These are phyloP conservation scores for Coemansia sp. DNA, from an alignment of 192 early-diverging fungal genomes.

Conservation along the genomic window DNA sequence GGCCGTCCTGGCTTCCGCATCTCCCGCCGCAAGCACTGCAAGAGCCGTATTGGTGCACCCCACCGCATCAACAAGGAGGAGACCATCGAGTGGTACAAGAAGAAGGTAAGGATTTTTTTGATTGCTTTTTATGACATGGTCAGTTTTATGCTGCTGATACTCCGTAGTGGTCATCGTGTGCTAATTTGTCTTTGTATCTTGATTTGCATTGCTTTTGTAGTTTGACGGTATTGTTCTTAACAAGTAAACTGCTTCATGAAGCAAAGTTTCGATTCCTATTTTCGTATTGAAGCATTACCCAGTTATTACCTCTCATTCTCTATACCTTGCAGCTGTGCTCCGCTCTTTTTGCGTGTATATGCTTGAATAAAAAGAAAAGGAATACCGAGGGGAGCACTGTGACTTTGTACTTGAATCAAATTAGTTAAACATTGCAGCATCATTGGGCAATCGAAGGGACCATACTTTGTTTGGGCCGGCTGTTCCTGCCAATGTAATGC, in stretches of 20 bases:
- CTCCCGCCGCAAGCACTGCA: conserved; percentile 86
- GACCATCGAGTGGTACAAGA: conserved; percentile 98
- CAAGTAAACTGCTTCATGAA: conserved; percentile 63
- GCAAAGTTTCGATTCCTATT: background rate
- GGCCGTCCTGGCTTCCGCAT: conserved; percentile 96
- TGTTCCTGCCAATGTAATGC: background rate
- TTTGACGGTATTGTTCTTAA: conserved; percentile 86
- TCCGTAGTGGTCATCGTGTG: background rate
- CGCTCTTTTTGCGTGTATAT: conserved; percentile 13
- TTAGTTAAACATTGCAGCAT: background rate
- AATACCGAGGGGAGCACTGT: background rate
- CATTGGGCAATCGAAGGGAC: background rate
- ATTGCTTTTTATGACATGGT: conserved; percentile 16
- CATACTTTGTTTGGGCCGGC: background rate
- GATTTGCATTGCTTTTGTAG: conserved; percentile 29
- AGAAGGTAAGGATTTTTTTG: conserved; percentile 57
- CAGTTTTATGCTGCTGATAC: conserved; percentile 5
- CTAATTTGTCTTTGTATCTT: conserved; percentile 3
- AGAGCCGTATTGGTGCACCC: conserved; percentile 77
- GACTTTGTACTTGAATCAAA: background rate
- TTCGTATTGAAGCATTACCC: background rate
- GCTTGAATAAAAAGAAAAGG: conserved; percentile 14
- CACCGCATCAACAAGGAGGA: conserved; percentile 97
- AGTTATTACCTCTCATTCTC: background rate
- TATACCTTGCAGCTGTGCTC: background rate